Percentiles rank a stretch among this genome's conserved stretches.
Evolutionary conservation across 257 asterid genomes (phyloP).

Genomic region (Buddleja alternifolia): DNA sequence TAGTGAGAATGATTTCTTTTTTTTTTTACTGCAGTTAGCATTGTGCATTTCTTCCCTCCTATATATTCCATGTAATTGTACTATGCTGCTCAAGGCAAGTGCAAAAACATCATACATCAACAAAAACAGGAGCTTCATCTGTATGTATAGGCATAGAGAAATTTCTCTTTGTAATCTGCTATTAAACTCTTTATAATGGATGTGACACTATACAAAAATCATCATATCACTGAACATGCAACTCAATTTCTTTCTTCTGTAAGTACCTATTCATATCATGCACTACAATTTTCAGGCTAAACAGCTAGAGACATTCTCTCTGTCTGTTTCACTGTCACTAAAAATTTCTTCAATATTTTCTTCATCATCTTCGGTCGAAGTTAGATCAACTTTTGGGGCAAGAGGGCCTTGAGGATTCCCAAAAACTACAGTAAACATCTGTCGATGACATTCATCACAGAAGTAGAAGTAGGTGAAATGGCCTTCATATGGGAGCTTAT

Average conservation of each 20-base stretch:
- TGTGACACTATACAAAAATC: slow-evolving; percentile 17
- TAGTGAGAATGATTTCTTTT: too few relatives aligned
- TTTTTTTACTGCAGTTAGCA: too few relatives aligned
- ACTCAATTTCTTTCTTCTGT: slow-evolving; percentile 15
- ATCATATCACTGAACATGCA: slow-evolving; percentile 3
- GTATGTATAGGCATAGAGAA: too few relatives aligned
- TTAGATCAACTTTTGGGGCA: slow-evolving; percentile 31
- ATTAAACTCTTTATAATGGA: too few relatives aligned
- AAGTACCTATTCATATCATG: slow-evolving; percentile 6
- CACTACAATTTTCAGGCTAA: slow-evolving; percentile 24
- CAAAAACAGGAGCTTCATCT: too few relatives aligned
- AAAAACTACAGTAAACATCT: slow-evolving; percentile 60
- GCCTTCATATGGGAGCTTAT: slow-evolving; percentile 81
- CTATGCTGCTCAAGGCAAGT: too few relatives aligned
- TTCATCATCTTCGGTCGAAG: slow-evolving; percentile 33
- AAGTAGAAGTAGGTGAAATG: slow-evolving; percentile 85
- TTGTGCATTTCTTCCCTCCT: too few relatives aligned
- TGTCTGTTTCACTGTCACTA: slow-evolving; percentile 30
- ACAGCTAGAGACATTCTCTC: slow-evolving; percentile 23
- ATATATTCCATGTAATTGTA: too few relatives aligned
- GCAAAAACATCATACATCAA: too few relatives aligned
- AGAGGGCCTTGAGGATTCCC: slow-evolving; percentile 87
- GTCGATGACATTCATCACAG: slow-evolving; percentile 85
- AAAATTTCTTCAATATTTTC: slow-evolving; percentile 34
- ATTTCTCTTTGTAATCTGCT: too few relatives aligned